Conservation (phyloP, 73 alveolate species). For the Effrenium voratum region DNA sequence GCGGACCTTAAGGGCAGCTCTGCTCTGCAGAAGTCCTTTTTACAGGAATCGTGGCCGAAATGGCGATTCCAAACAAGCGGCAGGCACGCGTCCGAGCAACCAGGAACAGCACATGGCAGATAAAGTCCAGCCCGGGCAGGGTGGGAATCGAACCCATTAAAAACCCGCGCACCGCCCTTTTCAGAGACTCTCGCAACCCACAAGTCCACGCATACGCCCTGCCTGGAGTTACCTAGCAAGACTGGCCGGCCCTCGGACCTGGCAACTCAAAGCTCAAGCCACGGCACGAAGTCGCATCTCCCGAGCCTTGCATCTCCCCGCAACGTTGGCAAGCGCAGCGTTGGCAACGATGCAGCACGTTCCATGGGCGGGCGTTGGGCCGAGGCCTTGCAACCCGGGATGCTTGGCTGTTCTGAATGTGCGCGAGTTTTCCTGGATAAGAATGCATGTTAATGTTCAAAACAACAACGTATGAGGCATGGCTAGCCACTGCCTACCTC, state of each 20-base stretch:
- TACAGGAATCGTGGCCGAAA: neutral
- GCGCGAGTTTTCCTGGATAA: no score
- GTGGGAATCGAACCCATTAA: neutral
- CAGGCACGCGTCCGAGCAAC: neutral
- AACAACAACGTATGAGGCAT: no score
- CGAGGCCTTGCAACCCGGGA: no score
- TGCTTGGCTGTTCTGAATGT: no score
- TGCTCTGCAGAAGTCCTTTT: neutral
- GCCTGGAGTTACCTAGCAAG: neutral
- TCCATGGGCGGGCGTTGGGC: no score
- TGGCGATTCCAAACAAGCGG: neutral
- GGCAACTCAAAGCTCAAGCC: neutral
- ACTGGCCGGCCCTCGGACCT: constrained; percentile 8
- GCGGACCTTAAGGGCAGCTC: neutral
- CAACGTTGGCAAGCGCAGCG: constrained; percentile 85
- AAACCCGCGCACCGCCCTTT: neutral
- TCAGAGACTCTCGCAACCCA: neutral
- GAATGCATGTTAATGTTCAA: no score
- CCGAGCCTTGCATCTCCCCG: constrained; percentile 24
- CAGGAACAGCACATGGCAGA: neutral
- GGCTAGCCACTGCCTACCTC: no score
- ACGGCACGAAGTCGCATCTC: neutral
- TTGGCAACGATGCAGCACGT: constrained; percentile 79
- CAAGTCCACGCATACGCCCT: neutral
- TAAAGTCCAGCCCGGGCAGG: neutral